Base-by-base conservation (phyloP, 2,329 filamentous ascomycete species). In the Fusarium miscanthi region DNA sequence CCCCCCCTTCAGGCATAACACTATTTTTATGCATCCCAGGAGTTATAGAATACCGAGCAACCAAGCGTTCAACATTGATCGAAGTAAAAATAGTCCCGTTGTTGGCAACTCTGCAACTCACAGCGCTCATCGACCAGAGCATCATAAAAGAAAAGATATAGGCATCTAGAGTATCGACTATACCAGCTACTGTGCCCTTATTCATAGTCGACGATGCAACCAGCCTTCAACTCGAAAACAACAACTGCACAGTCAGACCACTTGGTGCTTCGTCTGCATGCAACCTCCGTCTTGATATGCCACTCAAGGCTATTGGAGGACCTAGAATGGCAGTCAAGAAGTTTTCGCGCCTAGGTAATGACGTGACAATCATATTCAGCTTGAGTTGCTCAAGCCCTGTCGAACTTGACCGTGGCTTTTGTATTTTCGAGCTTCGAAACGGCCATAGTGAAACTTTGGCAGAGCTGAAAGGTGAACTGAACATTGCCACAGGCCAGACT, bases 401-500 rank as follows among this genome's bases (percentile, higher is more conserved):
- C 37, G 80, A 81, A 63, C 75, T 83, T 10, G 75, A 79, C 33
- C 73, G 79, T 56, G 80, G 79, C 5, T 43, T 61, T 21, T 79
- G 78, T 58, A 60, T 72, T 23, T 82, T 82, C 33, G 78, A 81
- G 63, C 69, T 83, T 30, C 72, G 75, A 42, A 78, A 77, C 41
- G 67, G 71, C 30, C 65, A 71, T 25, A 74, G 74, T n/a, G 66
- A 78, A 41, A 62, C 69, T 13, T 42, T 81, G 38, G 78, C 78
- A 35, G 66, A 73, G 48, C 57, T 82, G 43, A 76, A 69, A 56
- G 81, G 80, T 4, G 62, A 74, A 6, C 48, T 82, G 53, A 74
- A 70, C 37, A 79, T 82, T 31, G 69, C 72, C 41, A 69, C 69
- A 35, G 78, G 76, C 13, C 63, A 75, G 17, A 76, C 74, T 54